Percentiles rank a stretch among this genome's conserved stretches.
phyloP scores from a whole-genome alignment of 2,329 filamentous ascomycete genomes.

The Domatiomyces globalis region DNA sequence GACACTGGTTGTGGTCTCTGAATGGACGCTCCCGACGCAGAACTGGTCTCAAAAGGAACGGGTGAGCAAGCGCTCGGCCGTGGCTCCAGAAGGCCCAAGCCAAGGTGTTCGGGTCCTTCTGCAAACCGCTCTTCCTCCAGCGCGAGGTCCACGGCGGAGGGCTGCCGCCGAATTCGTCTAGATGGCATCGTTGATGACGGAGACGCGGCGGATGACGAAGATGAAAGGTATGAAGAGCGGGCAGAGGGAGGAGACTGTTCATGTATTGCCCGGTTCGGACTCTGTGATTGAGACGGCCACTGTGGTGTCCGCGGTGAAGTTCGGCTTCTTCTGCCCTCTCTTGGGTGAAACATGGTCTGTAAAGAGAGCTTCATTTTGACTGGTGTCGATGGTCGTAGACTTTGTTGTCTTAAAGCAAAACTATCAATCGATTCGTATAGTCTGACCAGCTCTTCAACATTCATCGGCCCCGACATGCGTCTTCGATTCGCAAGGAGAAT shows the following conservation, averaged over 20 bases:
- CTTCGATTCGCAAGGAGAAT: background rate
- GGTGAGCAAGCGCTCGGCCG: constrained; percentile 19
- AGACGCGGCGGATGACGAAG: constrained; percentile 5
- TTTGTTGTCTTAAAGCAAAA: constrained; percentile 8
- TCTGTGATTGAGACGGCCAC: background rate
- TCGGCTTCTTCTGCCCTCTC: background rate
- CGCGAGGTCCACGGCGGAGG: constrained; percentile 31
- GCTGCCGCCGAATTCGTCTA: constrained; percentile 27
- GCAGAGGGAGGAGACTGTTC: background rate
- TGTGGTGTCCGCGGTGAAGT: background rate
- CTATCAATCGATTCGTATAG: constrained; percentile 11
- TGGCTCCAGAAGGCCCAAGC: constrained; percentile 32
- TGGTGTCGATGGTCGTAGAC: background rate
- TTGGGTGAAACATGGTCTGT: background rate
- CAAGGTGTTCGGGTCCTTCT: constrained; percentile 26
- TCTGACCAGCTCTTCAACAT: constrained; percentile 14
- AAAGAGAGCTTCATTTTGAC: background rate
- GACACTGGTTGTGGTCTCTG: constrained; percentile 2
- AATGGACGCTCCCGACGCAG: background rate
- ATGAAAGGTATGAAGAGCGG: constrained; percentile 9
- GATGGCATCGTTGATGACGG: constrained; percentile 8
- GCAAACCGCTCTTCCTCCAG: constrained; percentile 30
- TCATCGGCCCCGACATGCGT: constrained; percentile 4
- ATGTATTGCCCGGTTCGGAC: background rate
- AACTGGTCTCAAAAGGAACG: background rate